Evolutionary conservation across 495 filamentous ascomycete species (phyloP).

Genomic region (Darksidea phi): DNA sequence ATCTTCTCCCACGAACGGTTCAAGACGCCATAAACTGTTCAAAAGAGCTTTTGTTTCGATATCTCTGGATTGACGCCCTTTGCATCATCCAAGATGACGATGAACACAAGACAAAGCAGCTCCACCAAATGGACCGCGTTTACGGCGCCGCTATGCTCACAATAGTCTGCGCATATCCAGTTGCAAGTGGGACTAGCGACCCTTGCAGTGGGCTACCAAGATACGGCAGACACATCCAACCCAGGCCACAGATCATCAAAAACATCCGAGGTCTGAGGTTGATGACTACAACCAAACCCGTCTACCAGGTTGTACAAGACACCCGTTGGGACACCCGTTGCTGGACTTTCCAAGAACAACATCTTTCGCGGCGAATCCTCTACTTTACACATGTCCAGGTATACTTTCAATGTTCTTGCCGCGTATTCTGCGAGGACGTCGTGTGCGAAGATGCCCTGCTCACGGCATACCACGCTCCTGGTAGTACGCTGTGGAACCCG

Average conservation of each 20-base stretch:
- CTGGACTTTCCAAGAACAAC: not conserved
- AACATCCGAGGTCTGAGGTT: not conserved
- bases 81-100: constrained; percentile 4
- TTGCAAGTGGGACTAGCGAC: not conserved
- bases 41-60: not conserved
- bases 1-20: not conserved
- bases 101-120: not conserved
- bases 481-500: not conserved
- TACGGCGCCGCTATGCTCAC: not conserved
- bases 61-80: constrained; percentile 7
- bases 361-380: not conserved
- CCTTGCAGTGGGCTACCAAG: not conserved
- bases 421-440: not conserved
- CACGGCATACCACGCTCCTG: not conserved
- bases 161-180: not conserved
- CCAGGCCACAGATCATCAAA: not conserved
- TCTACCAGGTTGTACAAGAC: not conserved
- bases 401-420: constrained; percentile 1
- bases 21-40: not conserved
- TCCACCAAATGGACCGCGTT: not conserved
- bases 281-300: not conserved
- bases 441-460: not conserved
- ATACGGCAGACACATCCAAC: not conserved
- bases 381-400: not conserved
- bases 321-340: not conserved